phyloP scores from a whole-genome alignment of 148 eudicot species.

The Cornus kousa region DNA sequence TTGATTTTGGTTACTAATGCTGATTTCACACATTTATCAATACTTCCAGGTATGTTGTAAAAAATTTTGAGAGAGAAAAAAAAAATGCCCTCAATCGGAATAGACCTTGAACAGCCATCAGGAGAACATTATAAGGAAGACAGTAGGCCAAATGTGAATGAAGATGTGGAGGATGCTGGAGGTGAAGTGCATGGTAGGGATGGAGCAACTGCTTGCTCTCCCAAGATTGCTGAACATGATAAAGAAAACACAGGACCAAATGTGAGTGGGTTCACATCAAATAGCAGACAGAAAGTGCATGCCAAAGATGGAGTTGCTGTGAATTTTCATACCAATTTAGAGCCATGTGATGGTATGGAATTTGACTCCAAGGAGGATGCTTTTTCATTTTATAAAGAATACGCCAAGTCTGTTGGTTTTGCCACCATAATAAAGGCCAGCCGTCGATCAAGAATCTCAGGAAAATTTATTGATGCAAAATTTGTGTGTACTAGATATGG shows the following conservation, averaged over 20 bases:
- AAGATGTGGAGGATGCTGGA: neutral
- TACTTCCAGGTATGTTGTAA: neutral
- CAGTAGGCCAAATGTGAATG: neutral
- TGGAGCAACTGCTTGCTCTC: neutral
- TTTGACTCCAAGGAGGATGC: slow-evolving; percentile 82
- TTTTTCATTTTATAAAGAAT: slow-evolving; percentile 27
- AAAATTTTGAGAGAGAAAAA: neutral
- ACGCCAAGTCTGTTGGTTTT: slow-evolving; percentile 55
- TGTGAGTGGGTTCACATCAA: slow-evolving; percentile 5
- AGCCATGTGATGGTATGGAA: slow-evolving; percentile 49
- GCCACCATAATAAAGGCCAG: slow-evolving; percentile 66
- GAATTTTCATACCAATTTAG: slow-evolving; percentile 25
- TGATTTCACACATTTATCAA: neutral
- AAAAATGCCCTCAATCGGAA: slow-evolving; percentile 1
- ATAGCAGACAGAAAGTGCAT: slow-evolving; percentile 14
- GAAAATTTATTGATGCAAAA: slow-evolving; percentile 78
- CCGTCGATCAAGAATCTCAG: slow-evolving; percentile 67
- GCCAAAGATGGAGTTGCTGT: slow-evolving; percentile 23
- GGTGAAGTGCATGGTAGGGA: neutral
- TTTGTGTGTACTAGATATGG: slow-evolving; percentile 79
- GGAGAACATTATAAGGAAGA: slow-evolving; percentile 15
- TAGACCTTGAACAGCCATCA: slow-evolving; percentile 19
- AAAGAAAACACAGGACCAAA: slow-evolving; percentile 4
- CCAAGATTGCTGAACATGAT: neutral
- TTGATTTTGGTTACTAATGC: neutral